Base-by-base conservation (phyloP, 2,329 filamentous ascomycete species). In the Aspergillus latus region DNA sequence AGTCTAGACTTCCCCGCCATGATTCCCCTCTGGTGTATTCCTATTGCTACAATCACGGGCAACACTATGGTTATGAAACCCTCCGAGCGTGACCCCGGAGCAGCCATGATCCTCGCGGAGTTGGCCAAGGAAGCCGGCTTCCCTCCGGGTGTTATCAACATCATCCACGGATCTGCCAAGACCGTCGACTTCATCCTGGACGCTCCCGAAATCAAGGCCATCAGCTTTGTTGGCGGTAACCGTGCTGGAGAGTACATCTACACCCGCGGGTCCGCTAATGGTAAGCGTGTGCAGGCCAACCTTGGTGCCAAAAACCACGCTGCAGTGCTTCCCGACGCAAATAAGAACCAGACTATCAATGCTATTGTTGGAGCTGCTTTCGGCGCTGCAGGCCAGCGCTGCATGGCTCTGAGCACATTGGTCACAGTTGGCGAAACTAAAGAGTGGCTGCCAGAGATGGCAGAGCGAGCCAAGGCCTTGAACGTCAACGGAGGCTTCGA, bases 221-320 rank as follows among this genome's bases (percentile, higher is more conserved):
- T 88, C 63, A 84, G 80, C 71, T 88, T 88, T 61, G 85, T 88
- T 28, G 86, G 86, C 50, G 82, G 81, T 76, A 88, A 88, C 78
- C 82, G 81, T 68, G 85, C 85, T 7, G 86, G 86, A 54, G 85
- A 88, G 67, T 88, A 88, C 73, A 88, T 88, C 71, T 88, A 82
- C 74, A 76, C 78, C 42, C 83, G 85, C 45, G 85, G 80, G n/a
- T 84, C 83, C n/a, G 85, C 85, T 64, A 85, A 87, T 55, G 85
- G 86, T 61, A 88, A 88, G 76, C 83, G 86, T 64, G 84, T 87
- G n/a, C 86, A 88, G 72, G 85, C 85, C 67, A 88, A 88, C 72
- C 71, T 88, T 55, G 85, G 86, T 34, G 86, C 85, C 2, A 88
- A 88, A 79, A 88, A 88, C 76, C 86, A 88, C 69, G 85, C 84